Evolutionary conservation across 768 basidiomycete species (phyloP), one percentile per base, ranked within the genome.

Genomic region (Termitomyces sp.): DNA sequence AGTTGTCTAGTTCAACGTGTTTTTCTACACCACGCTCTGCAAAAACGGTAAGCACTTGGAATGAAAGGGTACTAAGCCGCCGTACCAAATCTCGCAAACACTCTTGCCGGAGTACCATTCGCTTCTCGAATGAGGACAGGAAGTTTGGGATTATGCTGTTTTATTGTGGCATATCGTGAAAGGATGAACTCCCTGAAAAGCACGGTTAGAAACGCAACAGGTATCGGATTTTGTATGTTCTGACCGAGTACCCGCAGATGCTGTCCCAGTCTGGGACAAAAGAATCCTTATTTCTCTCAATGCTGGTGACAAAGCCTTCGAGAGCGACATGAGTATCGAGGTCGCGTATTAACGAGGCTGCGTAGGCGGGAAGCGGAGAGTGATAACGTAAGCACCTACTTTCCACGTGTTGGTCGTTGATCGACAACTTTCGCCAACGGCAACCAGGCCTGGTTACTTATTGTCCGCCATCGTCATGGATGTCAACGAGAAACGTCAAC

Each of bases 41-140:
- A 30, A 47, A n/a, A 44, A 21, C 38, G 42, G 47, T 60, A 56
- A 56, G 56, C 37, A 56, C 37, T 54, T 34, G 49, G 43, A 50
- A 38, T 43, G 35, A 35, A 32, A 52, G 60, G 41, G 53, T 30
- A 30, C 22, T 45, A 21, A 35, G 51, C 45, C 57, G 15, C 70
- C 88, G 69, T 72, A 93, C 91, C 90, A 66, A 90, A 93, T 64
- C 91, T 77, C 51, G 88, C 90, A 78, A 92, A 93, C 45, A 81
- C 82, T 65, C 91, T 78, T 58, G 90, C 90, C 37, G 88, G 89
- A 8, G 88, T 90, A 37, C 84, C 88, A 51, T 73, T 74, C 15
- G 89, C 91, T 71, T 91, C 88, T 62, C 91, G 79, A 64, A 93
- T 88, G 62, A 93, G 69, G 37, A 91, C 78, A 17, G 90, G 91